phyloP scores from a whole-genome alignment of 768 basidiomycete species.

The Podaxis sp. region DNA sequence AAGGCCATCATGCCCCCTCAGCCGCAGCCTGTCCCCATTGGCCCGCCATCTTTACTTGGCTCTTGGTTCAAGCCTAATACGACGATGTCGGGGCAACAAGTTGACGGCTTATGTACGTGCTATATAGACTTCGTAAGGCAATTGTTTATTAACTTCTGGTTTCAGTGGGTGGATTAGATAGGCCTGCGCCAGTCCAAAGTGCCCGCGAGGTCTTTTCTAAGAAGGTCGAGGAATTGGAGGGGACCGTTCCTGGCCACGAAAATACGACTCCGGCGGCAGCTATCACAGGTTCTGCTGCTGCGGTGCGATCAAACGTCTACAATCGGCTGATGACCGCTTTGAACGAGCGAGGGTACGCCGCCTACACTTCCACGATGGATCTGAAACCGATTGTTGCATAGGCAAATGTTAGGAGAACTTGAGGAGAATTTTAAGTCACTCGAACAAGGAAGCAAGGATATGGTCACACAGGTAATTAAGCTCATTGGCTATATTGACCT shows the following conservation, averaged over 20 bases:
- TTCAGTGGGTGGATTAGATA: constrained; percentile 67
- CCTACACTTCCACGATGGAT: background rate
- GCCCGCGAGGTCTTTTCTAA: constrained; percentile 11
- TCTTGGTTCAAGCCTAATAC: constrained; percentile 56
- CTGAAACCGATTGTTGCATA: constrained; percentile 21
- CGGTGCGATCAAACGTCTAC: constrained; percentile 42
- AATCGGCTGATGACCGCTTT: constrained; percentile 51
- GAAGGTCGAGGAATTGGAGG: constrained; percentile 15
- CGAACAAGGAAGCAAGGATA: constrained; percentile 64
- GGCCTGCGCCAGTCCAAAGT: constrained; percentile 45
- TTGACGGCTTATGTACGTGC: constrained; percentile 58
- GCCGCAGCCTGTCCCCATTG: constrained; percentile 62
- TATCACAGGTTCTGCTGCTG: constrained; percentile 33
- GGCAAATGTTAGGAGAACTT: constrained; percentile 61
- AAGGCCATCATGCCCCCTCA: constrained; percentile 48
- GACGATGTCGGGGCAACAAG: constrained; percentile 54
- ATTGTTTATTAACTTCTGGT: constrained; percentile 2
- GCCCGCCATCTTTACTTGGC: constrained; percentile 53
- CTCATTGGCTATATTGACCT: background rate
- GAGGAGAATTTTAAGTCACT: constrained; percentile 64
- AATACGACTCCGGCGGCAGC: constrained; percentile 24
- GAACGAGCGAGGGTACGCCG: constrained; percentile 59
- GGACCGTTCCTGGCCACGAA: background rate
- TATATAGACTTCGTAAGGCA: background rate
- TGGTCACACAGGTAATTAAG: constrained; percentile 56